Evolutionary conservation across 306 rosid species (phyloP).

Genomic region (Psophocarpus tetragonolobus): DNA sequence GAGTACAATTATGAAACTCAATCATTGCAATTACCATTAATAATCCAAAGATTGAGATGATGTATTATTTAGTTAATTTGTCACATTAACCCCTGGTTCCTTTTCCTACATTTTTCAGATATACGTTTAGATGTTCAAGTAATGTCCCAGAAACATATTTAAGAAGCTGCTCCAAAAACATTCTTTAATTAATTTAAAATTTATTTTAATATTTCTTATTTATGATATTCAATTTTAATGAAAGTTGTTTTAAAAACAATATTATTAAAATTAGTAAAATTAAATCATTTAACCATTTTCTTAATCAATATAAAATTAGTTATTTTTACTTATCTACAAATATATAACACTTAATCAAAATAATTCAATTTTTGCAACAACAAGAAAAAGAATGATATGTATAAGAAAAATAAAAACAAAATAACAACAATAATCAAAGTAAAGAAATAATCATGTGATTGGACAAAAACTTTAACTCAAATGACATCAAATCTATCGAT

Average conservation of each 20-base stretch:
- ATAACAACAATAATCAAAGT: not conserved
- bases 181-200: no score
- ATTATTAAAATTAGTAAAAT: no score
- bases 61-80: not conserved
- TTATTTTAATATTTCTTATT: no score
- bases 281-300: no score
- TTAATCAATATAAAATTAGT: no score
- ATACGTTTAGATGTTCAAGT: not conserved
- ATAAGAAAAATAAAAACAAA: not conserved
- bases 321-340: no score
- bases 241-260: no score
- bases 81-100: not conserved
- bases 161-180: not conserved
- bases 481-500: not conserved
- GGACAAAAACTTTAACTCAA: not conserved
- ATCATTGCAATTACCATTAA: not conserved
- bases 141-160: not conserved
- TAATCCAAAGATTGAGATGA: not conserved
- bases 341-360: not conserved
- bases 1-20: not conserved
- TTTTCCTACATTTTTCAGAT: not conserved
- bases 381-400: not conserved
- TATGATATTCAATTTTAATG: no score
- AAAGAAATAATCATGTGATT: no score
- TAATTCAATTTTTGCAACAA: not conserved